phyloP scores from a whole-genome alignment of 2,329 filamentous ascomycete species.

The Hypoxylon sp. region DNA sequence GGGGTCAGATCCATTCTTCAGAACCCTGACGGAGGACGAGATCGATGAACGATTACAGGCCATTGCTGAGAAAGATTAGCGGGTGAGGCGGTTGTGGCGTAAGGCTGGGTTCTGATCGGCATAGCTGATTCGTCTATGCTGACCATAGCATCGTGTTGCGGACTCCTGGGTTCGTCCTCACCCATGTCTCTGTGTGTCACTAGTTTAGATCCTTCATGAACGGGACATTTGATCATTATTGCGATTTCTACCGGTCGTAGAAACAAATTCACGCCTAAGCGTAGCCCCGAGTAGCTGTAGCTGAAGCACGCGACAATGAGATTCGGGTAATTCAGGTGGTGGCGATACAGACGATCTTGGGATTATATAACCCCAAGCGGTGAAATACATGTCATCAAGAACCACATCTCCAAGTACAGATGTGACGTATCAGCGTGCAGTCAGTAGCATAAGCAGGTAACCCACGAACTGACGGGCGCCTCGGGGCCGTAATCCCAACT shows the following conservation, averaged over 20 bases:
- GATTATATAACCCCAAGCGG: slow-evolving; percentile 35
- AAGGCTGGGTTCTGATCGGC: slow-evolving; percentile 43
- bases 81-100: slow-evolving; percentile 44
- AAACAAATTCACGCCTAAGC: slow-evolving; percentile 17
- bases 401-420: slow-evolving; percentile 33
- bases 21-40: slow-evolving; percentile 93
- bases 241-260: slow-evolving; percentile 13
- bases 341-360: slow-evolving; percentile 38
- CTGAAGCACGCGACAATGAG: slow-evolving; percentile 32
- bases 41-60: slow-evolving; percentile 98
- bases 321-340: slow-evolving; percentile 38
- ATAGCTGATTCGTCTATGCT: slow-evolving; percentile 40
- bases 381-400: slow-evolving; percentile 40
- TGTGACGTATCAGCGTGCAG: slow-evolving; percentile 37
- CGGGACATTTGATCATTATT: slow-evolving; percentile 35
- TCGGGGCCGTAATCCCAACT: slow-evolving; percentile 24
- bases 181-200: slow-evolving; percentile 41
- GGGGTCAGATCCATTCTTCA: slow-evolving; percentile 82
- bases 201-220: slow-evolving; percentile 42
- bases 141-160: slow-evolving; percentile 31
- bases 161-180: slow-evolving; percentile 37
- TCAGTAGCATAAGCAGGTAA: slow-evolving; percentile 24
- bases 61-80: slow-evolving; percentile 97
- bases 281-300: slow-evolving; percentile 31
- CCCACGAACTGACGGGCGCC: slow-evolving; percentile 17